These are phyloP conservation scores for Ceratorhiza oryzae-sativae DNA, from an alignment of 1,284 basidiomycete genomes.

Conservation along the genomic window DNA sequence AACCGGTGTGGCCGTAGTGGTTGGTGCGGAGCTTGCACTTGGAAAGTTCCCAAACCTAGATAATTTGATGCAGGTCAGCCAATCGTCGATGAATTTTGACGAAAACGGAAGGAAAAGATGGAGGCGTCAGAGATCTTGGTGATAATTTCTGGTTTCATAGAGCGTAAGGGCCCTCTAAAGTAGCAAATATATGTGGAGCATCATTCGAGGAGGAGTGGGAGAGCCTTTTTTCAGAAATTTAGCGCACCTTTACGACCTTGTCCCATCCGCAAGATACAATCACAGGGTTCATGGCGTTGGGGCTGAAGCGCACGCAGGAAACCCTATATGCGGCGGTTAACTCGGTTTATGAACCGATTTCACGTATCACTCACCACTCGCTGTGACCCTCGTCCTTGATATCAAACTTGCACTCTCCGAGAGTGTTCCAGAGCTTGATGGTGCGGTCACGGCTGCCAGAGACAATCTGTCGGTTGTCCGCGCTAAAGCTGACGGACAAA, in stretches of 20 bases:
- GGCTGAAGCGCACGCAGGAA: constrained; percentile 99
- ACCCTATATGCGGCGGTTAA: constrained; percentile 66
- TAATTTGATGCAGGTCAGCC: constrained; percentile 43
- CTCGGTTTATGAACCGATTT: not conserved
- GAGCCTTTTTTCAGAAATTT: constrained; percentile 15
- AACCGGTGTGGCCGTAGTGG: constrained; percentile 99
- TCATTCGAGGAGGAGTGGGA: constrained; percentile 52
- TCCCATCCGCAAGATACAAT: constrained; percentile 99
- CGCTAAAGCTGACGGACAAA: constrained; percentile 96
- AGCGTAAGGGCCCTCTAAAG: constrained; percentile 71
- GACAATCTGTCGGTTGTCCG: constrained; percentile 98
- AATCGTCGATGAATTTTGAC: not conserved
- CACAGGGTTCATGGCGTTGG: constrained; percentile 97
- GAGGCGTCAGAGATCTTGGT: constrained; percentile 76
- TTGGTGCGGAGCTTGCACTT: constrained; percentile 99
- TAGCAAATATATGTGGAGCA: constrained; percentile 78
- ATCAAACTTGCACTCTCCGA: constrained; percentile 99
- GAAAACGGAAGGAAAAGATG: not conserved
- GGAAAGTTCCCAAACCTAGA: constrained; percentile 98
- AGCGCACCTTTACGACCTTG: constrained; percentile 98
- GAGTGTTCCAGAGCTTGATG: constrained; percentile 99
- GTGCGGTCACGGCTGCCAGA: constrained; percentile 96
- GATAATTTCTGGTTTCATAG: constrained; percentile 74
- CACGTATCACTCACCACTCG: constrained; percentile 73
- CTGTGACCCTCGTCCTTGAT: constrained; percentile 98